Percentiles rank a stretch among this genome's conserved stretches.
phyloP scores from a whole-genome alignment of 768 basidiomycete genomes.

The Leccinum uliginosum region DNA sequence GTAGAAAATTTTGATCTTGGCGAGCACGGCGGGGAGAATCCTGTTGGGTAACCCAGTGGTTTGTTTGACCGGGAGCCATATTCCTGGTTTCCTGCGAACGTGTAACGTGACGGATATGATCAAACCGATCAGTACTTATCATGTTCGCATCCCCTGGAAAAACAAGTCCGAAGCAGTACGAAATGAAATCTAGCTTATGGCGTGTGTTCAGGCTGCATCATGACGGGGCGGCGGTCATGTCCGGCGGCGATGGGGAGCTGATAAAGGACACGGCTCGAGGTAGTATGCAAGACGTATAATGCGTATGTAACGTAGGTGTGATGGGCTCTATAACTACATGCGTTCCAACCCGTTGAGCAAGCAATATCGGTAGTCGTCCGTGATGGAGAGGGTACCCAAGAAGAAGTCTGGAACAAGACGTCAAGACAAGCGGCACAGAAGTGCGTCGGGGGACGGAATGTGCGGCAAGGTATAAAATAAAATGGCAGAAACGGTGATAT shows the following conservation, averaged over 20 bases:
- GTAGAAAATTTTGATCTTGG: neutral
- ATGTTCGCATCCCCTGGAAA: constrained; percentile 11
- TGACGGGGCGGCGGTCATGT: constrained; percentile 3
- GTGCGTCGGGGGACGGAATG: neutral
- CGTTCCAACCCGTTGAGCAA: constrained; percentile 28
- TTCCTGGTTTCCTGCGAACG: neutral
- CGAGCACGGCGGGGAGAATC: neutral
- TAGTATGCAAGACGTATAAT: constrained; percentile 19
- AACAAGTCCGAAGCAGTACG: neutral
- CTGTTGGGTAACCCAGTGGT: too few relatives aligned
- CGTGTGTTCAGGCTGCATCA: neutral
- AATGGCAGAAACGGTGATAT: constrained; percentile 1
- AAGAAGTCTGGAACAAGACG: constrained; percentile 29
- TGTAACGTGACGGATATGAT: neutral
- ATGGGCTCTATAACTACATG: constrained; percentile 29
- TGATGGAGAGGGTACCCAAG: constrained; percentile 22
- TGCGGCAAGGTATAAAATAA: constrained; percentile 11
- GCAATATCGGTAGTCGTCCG: constrained; percentile 25
- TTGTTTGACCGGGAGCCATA: neutral
- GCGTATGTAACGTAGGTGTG: constrained; percentile 28
- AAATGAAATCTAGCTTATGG: constrained; percentile 9
- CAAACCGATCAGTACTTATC: constrained; percentile 12
- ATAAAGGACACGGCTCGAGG: neutral
- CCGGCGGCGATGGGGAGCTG: constrained; percentile 3
- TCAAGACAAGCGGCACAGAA: constrained; percentile 18